Evolutionary conservation across 164 flowering plant species (phyloP).

Genomic region (Santalum album): DNA sequence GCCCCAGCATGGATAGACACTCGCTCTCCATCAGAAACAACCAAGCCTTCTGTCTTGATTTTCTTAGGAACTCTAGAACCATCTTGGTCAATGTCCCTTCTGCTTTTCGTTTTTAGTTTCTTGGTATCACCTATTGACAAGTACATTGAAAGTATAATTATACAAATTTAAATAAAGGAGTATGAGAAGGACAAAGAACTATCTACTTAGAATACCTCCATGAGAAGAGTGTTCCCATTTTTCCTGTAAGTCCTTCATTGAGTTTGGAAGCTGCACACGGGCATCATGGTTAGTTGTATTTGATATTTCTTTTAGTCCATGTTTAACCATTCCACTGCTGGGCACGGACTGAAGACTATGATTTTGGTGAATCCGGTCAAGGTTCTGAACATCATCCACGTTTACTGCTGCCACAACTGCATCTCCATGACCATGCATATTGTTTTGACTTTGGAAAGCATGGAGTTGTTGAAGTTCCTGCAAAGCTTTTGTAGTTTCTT

Average conservation of each 20-base stretch:
- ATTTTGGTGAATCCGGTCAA: constrained; percentile 20
- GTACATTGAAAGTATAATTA: constrained; percentile 3
- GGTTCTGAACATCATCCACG: constrained; percentile 21
- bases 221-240: constrained; percentile 20
- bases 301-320: constrained; percentile 27
- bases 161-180: not conserved
- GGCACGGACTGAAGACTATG: constrained; percentile 14
- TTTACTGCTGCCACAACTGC: constrained; percentile 16
- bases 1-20: constrained; percentile 24
- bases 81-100: constrained; percentile 37
- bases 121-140: constrained; percentile 38
- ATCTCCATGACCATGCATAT: constrained; percentile 22
- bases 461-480: constrained; percentile 37
- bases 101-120: constrained; percentile 31
- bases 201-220: constrained; percentile 39
- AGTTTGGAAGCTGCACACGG: constrained; percentile 16
- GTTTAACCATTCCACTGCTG: constrained; percentile 38
- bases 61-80: constrained; percentile 47
- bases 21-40: constrained; percentile 26
- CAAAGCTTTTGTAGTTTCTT: constrained; percentile 69
- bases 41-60: constrained; percentile 31
- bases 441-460: constrained; percentile 29
- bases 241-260: constrained; percentile 34
- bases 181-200: constrained; percentile 2
- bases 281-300: constrained; percentile 20